Percentiles rank a stretch among this genome's conserved stretches.
These are phyloP conservation scores for Kazachstania sp. DNA, from an alignment of 1,139 yeast species.

Conservation along the genomic window DNA sequence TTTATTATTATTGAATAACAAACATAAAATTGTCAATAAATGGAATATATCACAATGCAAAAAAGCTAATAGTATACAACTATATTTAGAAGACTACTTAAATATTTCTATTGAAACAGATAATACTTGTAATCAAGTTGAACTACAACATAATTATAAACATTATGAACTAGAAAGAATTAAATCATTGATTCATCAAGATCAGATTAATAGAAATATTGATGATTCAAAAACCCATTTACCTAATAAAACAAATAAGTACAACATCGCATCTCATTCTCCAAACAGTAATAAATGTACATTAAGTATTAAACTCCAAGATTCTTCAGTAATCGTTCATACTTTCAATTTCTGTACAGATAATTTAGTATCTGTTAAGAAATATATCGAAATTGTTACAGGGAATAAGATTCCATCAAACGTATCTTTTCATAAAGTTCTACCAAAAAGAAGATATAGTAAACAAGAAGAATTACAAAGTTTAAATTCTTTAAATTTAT, in stretches of 20 bases:
- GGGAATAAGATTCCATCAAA: conserved; percentile 36
- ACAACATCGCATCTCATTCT: neutral
- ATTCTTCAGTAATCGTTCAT: conserved; percentile 20
- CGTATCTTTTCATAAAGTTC: conserved; percentile 39
- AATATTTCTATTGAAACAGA: neutral
- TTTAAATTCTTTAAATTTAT: neutral
- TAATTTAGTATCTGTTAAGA: conserved; percentile 40
- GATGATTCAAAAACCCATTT: neutral
- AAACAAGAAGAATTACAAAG: neutral
- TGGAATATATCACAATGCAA: neutral
- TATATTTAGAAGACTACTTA: neutral
- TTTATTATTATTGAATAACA: neutral
- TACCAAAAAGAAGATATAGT: conserved; percentile 25
- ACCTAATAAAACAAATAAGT: neutral
- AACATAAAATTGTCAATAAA: neutral
- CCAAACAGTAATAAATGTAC: conserved; percentile 10
- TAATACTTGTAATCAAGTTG: too few relatives aligned
- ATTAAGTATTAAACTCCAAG: conserved; percentile 21
- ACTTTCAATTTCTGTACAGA: conserved; percentile 15
- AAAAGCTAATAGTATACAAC: neutral
- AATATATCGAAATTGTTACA: conserved; percentile 48
- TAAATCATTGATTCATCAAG: neutral
- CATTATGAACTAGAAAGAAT: neutral
- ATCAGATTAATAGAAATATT: neutral
- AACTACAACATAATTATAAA: neutral